Percentiles rank a stretch among this genome's conserved stretches.
Evolutionary conservation across 371 early-diverging fungal species (phyloP).

Genomic region (Coemansia sp.): DNA sequence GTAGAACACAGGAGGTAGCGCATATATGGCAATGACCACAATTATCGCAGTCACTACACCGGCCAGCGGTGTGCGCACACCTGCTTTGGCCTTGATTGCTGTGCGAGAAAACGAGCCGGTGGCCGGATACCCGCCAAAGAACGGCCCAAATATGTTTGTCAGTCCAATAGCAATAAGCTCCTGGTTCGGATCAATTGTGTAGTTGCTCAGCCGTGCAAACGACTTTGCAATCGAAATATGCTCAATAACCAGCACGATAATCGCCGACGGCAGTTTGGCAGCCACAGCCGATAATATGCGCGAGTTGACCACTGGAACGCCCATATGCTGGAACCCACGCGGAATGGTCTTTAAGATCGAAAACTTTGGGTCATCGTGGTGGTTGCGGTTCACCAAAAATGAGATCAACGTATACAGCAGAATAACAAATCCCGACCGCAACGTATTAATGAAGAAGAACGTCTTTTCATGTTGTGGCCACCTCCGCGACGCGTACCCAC

Average conservation of each 20-base stretch:
- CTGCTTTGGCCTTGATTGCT: conserved; percentile 74
- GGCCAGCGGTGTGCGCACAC: conserved; percentile 76
- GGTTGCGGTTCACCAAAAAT: conserved; percentile 60
- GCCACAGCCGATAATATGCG: conserved; percentile 55
- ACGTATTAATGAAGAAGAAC: conserved; percentile 56
- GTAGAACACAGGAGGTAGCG: conserved; percentile 77
- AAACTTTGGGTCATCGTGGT: conserved; percentile 51
- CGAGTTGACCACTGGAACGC: conserved; percentile 55
- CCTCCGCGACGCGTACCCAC: conserved; percentile 19
- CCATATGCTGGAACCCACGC: conserved; percentile 66
- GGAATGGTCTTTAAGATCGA: conserved; percentile 69
- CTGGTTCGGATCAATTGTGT: conserved; percentile 72
- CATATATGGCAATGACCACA: conserved; percentile 71
- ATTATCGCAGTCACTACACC: conserved; percentile 73
- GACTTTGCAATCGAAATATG: conserved; percentile 82
- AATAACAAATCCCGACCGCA: conserved; percentile 70
- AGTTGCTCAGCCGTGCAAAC: conserved; percentile 67
- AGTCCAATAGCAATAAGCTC: conserved; percentile 80
- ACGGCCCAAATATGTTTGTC: conserved; percentile 73
- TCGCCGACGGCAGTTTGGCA: conserved; percentile 61
- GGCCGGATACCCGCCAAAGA: conserved; percentile 78
- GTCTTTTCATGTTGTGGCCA: conserved; percentile 49
- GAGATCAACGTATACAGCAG: conserved; percentile 73
- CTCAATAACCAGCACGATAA: conserved; percentile 79
- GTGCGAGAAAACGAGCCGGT: conserved; percentile 87